Base-by-base conservation (phyloP, 768 basidiomycete genomes). In the Cystobasidium tubakii region DNA sequence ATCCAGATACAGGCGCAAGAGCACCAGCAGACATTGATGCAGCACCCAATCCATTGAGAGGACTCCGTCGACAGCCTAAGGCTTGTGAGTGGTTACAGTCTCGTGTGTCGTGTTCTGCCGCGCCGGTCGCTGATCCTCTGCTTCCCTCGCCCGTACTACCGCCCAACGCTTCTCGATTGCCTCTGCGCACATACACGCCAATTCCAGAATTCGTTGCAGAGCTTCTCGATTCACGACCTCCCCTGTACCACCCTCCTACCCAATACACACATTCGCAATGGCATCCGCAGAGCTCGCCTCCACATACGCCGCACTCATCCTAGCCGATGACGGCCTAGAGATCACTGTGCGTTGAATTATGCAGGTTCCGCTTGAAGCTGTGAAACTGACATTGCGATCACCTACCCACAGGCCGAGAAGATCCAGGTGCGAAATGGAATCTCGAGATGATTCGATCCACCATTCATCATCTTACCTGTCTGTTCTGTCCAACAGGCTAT, bases 271-370 rank as follows among this genome's bases (percentile, higher is more conserved):
- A 62, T 31, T 53, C 44, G 44, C 50, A 75, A 76, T 76, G 86
- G 85, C 86, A 81, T 83, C 86, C 80, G 74, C 81, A 67, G 95
- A 98, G 82, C 90, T 95, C 81, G 92, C 93, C 79, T 85, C 93
- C 76, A 90, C 93, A 79, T 97, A 97, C 85, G 93, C 95, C 81
- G 91, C 92, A 78, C 90, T 99, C 80, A 97, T 97, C 84, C 92
- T 98, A 81, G 94, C 93, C 78, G 96, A 98, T 84, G 94, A 96
- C 77, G 89, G 89, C 79, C 84, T 95, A 80, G 95, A 97, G 86
- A 97, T 99, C 81, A 96, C 95, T 77, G 94, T 96, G 79, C 79
- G 92, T 87, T 31, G 25, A 42, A 2, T 67, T 25, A n/a, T 66
- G 66, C 46, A n/a, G 19, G n/a, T 3, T 66, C 23, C 1, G 15